Evolutionary conservation across 2,329 filamentous ascomycete genomes (phyloP), one percentile per base, ranked within the genome.

Genomic region (Trichoderma oligosporum): DNA sequence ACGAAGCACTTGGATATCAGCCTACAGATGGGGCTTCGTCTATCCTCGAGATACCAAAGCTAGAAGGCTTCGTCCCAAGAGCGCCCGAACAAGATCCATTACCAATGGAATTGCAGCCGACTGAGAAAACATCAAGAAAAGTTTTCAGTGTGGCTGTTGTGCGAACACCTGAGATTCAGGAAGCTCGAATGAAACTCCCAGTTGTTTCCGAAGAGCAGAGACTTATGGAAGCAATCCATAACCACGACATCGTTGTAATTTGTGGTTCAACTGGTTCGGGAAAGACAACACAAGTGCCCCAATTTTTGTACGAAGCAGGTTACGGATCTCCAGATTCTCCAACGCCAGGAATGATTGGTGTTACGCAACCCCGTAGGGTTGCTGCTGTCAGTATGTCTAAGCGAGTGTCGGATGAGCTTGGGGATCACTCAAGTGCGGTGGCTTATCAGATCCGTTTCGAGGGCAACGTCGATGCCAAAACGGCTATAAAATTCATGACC

Each of bases 401-500:
- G 70, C 88, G 94, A 69, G 93, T 99, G 20, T 85, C 82, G 0
- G 85, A 92, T 61, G 94, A 99, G 69, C 73, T 99, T 39, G 91
- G 91, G 1, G 80, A 88, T 45, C 84, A 87, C 65, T 85, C 85
- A n/a, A 78, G 86, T 24, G 82, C 82, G 46, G 92, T 99, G 6
- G 90, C 89, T 4, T 95, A 97, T 70, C 94, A 92, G 70, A 97
- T 99, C 65, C 88, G 95, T 22, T 99, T 97, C 63, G 94, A 99
- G 68, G 91, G 88, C 48, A 93, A 86, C 0, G 85, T 88, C 1
- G 84, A 85, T 47, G 78, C 85, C 25, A 87, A 91, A 52, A 99
- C 94, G 0, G 88, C 90, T 5, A 84, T 99, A 70, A 99, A 99
- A 71, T 99, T 97, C 74, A 97, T 99, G 92, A 99, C 94, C 0